Evolutionary conservation across 768 basidiomycete species (phyloP).

Genomic region (Pisolithus sp.): DNA sequence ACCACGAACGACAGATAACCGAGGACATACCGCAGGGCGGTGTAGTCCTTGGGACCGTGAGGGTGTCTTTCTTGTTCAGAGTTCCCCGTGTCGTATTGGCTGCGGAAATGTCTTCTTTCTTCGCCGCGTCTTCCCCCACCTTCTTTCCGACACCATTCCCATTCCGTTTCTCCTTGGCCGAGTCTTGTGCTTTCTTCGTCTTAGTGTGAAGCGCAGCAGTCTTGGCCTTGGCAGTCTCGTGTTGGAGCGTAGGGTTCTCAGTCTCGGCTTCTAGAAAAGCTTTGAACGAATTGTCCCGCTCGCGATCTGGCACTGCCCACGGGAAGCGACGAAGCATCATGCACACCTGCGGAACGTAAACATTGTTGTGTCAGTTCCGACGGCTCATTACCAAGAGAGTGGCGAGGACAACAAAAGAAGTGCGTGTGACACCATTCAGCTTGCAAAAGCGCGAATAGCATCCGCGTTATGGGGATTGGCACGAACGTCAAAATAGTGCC

Average conservation of each 20-base stretch:
- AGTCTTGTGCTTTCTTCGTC: slow-evolving; percentile 2
- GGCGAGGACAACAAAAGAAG: background rate
- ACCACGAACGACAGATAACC: slow-evolving; percentile 10
- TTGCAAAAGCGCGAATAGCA: no score
- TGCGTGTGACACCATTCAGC: background rate
- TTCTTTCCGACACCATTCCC: background rate
- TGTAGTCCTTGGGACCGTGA: background rate
- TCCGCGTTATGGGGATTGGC: no score
- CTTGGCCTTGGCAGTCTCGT: slow-evolving; percentile 12
- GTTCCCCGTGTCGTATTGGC: background rate
- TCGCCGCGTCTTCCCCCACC: background rate
- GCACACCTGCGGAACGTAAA: slow-evolving; percentile 39
- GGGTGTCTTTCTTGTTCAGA: background rate
- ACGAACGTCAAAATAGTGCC: no score
- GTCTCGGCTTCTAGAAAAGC: slow-evolving; percentile 92
- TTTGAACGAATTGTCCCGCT: slow-evolving; percentile 86
- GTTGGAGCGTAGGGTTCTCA: slow-evolving; percentile 47
- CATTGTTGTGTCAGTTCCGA: background rate
- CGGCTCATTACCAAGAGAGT: background rate
- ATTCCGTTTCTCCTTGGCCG: background rate
- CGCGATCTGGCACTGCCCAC: slow-evolving; percentile 96
- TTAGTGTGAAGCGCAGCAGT: slow-evolving; percentile 2
- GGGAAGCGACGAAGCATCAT: slow-evolving; percentile 97
- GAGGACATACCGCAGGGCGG: slow-evolving; percentile 3
- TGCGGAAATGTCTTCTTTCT: background rate